Conservation (phyloP, 164 flowering plant species). For the Macadamia tetraphylla region DNA sequence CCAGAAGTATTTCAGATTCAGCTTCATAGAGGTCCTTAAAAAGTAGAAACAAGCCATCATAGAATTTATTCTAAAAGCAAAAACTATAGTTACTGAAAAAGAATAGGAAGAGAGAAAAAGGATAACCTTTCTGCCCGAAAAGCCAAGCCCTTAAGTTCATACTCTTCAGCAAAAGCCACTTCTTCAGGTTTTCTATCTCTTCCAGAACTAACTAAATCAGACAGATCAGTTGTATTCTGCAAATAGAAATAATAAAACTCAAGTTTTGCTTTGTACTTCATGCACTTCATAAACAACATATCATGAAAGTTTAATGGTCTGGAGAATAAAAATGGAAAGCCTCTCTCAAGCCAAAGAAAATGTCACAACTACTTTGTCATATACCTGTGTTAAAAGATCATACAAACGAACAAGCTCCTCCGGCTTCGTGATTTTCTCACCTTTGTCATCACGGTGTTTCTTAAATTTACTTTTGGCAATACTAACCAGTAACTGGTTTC, state of each 20-base stretch:
- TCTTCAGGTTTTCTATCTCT: constrained; percentile 90
- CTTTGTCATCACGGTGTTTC: constrained; percentile 63
- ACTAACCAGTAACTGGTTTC: constrained; percentile 77
- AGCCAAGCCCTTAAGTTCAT: constrained; percentile 52
- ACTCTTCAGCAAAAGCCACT: constrained; percentile 73
- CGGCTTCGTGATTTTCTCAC: constrained; percentile 77
- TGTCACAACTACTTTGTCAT: neutral
- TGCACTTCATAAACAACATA: neutral
- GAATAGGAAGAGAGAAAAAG: neutral
- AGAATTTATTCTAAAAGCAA: no score
- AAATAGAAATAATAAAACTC: constrained; percentile 6
- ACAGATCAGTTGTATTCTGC: constrained; percentile 87
- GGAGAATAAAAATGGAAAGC: constrained; percentile 2
- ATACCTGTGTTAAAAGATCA: constrained; percentile 90
- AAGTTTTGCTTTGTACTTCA: neutral
- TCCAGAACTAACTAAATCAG: constrained; percentile 92
- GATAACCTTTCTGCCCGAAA: constrained; percentile 89
- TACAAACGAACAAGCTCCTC: constrained; percentile 95
- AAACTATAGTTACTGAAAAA: neutral
- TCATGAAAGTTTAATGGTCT: neutral
- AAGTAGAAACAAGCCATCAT: no score
- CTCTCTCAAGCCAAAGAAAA: neutral
- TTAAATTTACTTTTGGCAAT: constrained; percentile 69
- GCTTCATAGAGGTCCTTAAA: no score
- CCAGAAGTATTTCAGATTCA: no score